phyloP scores from a whole-genome alignment of 2,329 filamentous ascomycete genomes.

The Didymella exigua region DNA sequence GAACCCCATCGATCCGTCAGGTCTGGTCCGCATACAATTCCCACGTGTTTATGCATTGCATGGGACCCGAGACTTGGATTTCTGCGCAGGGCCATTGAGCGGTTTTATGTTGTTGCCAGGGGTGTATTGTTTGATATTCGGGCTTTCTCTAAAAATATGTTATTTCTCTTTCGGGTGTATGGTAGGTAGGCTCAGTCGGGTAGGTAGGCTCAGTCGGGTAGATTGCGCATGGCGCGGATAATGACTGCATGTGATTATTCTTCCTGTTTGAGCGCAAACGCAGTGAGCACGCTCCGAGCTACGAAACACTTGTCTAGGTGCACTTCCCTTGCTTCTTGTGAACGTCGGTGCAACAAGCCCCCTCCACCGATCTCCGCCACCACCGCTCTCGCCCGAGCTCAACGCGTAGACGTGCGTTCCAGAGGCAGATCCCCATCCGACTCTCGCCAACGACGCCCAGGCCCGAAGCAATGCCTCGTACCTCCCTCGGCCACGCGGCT shows the following conservation, averaged over 20 bases:
- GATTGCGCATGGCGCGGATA: not conserved
- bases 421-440: no score
- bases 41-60: constrained; percentile 22
- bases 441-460: not conserved
- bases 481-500: not conserved
- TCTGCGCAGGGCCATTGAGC: not conserved
- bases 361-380: no score
- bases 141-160: not conserved
- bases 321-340: no score
- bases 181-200: no score
- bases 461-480: not conserved
- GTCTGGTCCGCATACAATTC: constrained; percentile 30
- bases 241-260: not conserved
- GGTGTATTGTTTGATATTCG: not conserved
- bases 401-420: no score
- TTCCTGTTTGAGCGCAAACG: no score
- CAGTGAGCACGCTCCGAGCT: no score
- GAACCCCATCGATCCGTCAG: constrained; percentile 29
- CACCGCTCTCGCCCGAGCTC: no score
- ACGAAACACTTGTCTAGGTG: no score
- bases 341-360: no score
- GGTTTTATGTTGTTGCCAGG: constrained; percentile 1
- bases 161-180: not conserved
- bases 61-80: constrained; percentile 7
- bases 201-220: no score